Percentiles rank a stretch among this genome's conserved stretches.
These are phyloP conservation scores for Claviceps quebecensis DNA, from an alignment of 2,329 filamentous ascomycete species.

Conservation along the genomic window DNA sequence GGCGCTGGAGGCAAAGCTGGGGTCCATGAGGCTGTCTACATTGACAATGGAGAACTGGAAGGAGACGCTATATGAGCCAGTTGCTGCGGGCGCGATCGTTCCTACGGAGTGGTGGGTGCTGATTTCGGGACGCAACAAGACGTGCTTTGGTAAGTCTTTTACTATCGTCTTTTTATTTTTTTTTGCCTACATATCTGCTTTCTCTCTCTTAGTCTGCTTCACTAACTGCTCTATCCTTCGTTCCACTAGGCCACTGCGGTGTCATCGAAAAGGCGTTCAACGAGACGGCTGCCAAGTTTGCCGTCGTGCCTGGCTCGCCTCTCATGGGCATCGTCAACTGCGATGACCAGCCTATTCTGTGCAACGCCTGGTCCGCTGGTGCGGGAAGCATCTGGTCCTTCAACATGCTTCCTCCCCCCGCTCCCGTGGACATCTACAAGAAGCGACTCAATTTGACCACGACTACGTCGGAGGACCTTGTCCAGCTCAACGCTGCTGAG, in stretches of 20 bases:
- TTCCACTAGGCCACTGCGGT: constrained; percentile 45
- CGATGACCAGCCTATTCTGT: constrained; percentile 59
- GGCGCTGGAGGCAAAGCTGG: constrained; percentile 26
- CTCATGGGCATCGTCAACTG: constrained; percentile 60
- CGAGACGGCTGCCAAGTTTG: constrained; percentile 50
- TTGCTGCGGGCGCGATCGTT: constrained; percentile 41
- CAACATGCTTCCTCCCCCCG: constrained; percentile 49
- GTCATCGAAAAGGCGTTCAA: constrained; percentile 52
- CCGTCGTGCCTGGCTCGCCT: constrained; percentile 45
- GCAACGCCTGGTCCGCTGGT: constrained; percentile 56
- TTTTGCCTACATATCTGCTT: constrained; percentile 10
- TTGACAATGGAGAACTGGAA: constrained; percentile 60
- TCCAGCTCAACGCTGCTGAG: constrained; percentile 40
- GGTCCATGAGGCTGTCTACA: constrained; percentile 29
- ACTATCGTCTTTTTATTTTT: not conserved
- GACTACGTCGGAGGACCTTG: constrained; percentile 48
- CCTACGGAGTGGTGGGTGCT: constrained; percentile 68
- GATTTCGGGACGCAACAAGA: constrained; percentile 63
- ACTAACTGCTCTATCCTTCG: not conserved
- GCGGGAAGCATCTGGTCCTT: constrained; percentile 55
- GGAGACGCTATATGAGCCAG: constrained; percentile 47
- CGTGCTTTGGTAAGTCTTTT: constrained; percentile 47
- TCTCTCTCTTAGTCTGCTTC: not conserved
- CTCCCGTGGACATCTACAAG: constrained; percentile 48
- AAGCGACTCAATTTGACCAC: constrained; percentile 57